These are phyloP conservation scores for Citrus trifoliata DNA, from an alignment of 345 rosid species.

Conservation along the genomic window DNA sequence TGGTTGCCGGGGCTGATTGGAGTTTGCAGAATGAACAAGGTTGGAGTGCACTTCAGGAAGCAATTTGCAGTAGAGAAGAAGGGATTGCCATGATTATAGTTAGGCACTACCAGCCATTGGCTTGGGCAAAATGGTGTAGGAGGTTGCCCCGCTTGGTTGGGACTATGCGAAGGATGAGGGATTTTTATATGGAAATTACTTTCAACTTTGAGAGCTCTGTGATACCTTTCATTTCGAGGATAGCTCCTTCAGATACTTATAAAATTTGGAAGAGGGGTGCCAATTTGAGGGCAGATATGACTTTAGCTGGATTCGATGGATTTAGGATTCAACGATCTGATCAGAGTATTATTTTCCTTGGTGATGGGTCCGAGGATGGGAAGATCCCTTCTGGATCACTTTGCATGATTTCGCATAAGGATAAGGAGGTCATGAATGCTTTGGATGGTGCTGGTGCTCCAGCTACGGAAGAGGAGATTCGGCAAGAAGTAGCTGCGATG, in stretches of 20 bases:
- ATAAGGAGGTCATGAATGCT: constrained; percentile 90
- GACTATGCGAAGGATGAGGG: constrained; percentile 84
- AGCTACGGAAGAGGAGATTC: constrained; percentile 81
- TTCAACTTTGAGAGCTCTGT: constrained; percentile 97
- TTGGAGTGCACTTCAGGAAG: constrained; percentile 97
- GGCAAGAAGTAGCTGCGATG: constrained; percentile 87
- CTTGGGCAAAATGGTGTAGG: constrained; percentile 99
- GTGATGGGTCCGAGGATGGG: constrained; percentile 92
- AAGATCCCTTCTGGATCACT: constrained; percentile 71
- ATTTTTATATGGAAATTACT: constrained; percentile 92
- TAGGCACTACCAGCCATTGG: constrained; percentile 81
- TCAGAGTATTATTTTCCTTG: constrained; percentile 90
- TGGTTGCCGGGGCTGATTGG: constrained; percentile 96
- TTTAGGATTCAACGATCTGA: constrained; percentile 86
- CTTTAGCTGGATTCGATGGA: constrained; percentile 97
- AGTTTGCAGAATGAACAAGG: constrained; percentile 92
- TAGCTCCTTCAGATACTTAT: constrained; percentile 96
- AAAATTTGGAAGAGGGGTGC: constrained; percentile 95
- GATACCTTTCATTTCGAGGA: constrained; percentile 85
- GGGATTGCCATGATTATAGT: constrained; percentile 74
- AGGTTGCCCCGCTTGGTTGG: constrained; percentile 84
- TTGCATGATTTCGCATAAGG: constrained; percentile 91
- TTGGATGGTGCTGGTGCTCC: constrained; percentile 86
- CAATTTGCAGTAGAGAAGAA: constrained; percentile 80
- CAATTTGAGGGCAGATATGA: constrained; percentile 95